Evolutionary conservation across 78 protist species (phyloP), one percentile per base, ranked within the genome.

Genomic region (Speleostelium caveatum): DNA sequence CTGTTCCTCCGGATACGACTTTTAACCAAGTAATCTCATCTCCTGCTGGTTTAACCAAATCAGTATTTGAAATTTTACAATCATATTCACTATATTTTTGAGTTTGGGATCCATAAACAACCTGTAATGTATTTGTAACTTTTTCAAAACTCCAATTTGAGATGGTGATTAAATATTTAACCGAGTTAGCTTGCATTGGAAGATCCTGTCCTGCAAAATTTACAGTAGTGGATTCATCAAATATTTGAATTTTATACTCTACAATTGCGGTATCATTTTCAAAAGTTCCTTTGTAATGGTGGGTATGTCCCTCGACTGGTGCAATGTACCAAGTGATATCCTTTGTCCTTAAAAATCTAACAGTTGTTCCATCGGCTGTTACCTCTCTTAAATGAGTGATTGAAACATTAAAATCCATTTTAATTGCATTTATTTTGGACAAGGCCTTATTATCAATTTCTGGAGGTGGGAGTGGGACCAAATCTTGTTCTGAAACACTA

Each of bases 121-220:
- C 12, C n/a, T 67, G 74, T 24, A 67, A 14, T 14, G 58, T 39
- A 41, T 67, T 67, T 41, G 39, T 24, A 3, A 32, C 58, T 35
- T 51, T 39, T 24, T n/a, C 26, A 3, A 67, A 67, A n/a, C 39
- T 2, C 14, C 22, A 22, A 39, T n/a, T 39, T 36, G 28, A 42
- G 41, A 83, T 59, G 0, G 63, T 59, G 10, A 72, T 38, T 60
- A 33, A 28, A 71, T 56, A 83, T 42, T 83, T 83, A 1, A 83
- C 53, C 17, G 91, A 83, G 42, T 83, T 69, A 22, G 21, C 61
- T 0, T 49, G 69, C 74, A 83, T 69, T 32, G 55, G 38, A 19
- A 83, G 28, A 19, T 28, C 12, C n/a, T 83, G 65, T 2, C 42
- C 69, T 2, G 91, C 91, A 71, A 83, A 83, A n/a, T 41, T 33